Evolutionary conservation across 2,329 filamentous ascomycete genomes (phyloP), one percentile per base, ranked within the genome.

Genomic region (Penicillium sp.): DNA sequence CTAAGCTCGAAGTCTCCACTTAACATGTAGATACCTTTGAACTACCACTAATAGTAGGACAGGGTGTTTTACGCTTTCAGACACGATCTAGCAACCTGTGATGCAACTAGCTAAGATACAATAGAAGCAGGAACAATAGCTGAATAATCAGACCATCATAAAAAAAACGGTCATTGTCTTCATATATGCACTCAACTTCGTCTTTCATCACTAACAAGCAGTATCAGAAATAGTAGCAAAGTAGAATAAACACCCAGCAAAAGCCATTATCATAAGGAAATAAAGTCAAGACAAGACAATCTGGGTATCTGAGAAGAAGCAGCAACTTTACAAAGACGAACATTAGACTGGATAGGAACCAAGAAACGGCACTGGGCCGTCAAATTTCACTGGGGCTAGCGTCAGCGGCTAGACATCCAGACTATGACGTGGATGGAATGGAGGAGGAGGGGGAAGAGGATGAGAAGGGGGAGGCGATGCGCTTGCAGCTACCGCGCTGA

Each of bases 251-350:
- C 26, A 56, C 23, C 26, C 15, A 45, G 49, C 41, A 59, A 52
- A 41, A 53, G 49, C 26, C 13, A 58, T 52, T 31, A 46, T 9
- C 44, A 7, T 41, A 50, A 35, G 11, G 35, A 35, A 46, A 51
- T 23, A 30, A 60, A 61, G n/a, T 50, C 53, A 61, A 61, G 70
- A 70, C 67, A 70, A 58, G 69, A 69, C 66, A 67, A 64, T 61
- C 65, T 65, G 67, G 67, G 67, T 69, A 69, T 69, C 67, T 64
- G 62, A 60, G 58, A 60, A 62, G 53, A 58, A 56, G 30, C 13
- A 23, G 58, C 49, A 56, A 58, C 56, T 64, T 47, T 56, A 67
- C 11, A 62, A 64, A 56, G 52, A 65, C 65, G 31, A 64, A 52
- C 23, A 64, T 50, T 62, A 51, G 54, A 51, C 44, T n/a, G 62